Conservation (phyloP, 164 flowering plant genomes). For the Annona cherimola region DNA sequence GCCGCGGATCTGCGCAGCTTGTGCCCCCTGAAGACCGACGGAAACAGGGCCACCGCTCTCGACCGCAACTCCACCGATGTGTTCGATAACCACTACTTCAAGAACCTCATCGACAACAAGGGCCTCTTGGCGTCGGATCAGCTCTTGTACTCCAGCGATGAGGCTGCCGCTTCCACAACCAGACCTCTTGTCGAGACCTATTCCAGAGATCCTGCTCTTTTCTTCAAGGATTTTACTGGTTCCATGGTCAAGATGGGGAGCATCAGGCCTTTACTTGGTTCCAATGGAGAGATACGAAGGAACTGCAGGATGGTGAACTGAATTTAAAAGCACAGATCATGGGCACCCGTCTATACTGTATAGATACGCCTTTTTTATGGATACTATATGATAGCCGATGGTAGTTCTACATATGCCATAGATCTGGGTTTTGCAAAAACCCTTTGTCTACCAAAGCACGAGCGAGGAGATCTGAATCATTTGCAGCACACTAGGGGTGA, state of each 20-base stretch:
- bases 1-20: conserved; percentile 38
- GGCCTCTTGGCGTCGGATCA: conserved; percentile 76
- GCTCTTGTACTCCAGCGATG: conserved; percentile 40
- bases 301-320: conserved; percentile 61
- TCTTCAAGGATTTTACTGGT: conserved; percentile 46
- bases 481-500: no score
- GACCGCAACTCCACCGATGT: conserved; percentile 59
- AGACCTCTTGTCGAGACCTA: conserved; percentile 45
- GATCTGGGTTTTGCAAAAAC: no score
- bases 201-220: conserved; percentile 29
- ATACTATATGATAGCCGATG: no score
- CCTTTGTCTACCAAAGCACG: no score
- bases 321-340: neutral
- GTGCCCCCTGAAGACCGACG: conserved; percentile 56
- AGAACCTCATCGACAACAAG: conserved; percentile 47
- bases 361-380: neutral
- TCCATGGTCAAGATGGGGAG: conserved; percentile 81
- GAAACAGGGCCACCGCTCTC: conserved; percentile 45
- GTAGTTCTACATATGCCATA: no score
- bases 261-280: conserved; percentile 50
- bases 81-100: conserved; percentile 79
- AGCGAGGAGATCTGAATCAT: no score
- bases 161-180: conserved; percentile 45
- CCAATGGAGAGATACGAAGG: conserved; percentile 52
- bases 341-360: neutral